Percentiles rank a stretch among this genome's conserved stretches.
phyloP scores from a whole-genome alignment of 2,329 filamentous ascomycete species.

The Fusarium verrucosum region DNA sequence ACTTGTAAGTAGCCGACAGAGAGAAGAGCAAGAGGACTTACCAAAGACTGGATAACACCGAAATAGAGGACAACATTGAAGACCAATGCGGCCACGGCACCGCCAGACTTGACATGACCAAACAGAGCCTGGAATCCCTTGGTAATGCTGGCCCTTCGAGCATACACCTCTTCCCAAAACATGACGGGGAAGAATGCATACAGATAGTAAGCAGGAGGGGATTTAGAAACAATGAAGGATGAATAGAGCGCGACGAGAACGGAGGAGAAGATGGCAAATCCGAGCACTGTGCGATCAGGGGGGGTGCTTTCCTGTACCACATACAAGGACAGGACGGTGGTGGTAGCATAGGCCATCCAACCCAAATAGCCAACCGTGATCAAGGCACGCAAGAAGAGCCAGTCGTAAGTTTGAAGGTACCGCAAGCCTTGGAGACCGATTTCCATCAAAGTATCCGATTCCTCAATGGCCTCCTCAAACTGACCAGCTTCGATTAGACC shows the following conservation, averaged over 20 bases:
- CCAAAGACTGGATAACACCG: slow-evolving; percentile 79
- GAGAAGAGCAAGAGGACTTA: slow-evolving; percentile 53
- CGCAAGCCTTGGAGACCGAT: slow-evolving; percentile 82
- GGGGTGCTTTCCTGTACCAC: slow-evolving; percentile 77
- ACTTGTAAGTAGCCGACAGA: slow-evolving; percentile 5
- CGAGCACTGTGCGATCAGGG: slow-evolving; percentile 68
- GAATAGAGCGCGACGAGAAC: slow-evolving; percentile 79
- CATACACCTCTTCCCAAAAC: slow-evolving; percentile 97
- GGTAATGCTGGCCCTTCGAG: slow-evolving; percentile 73
- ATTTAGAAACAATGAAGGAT: slow-evolving; percentile 80
- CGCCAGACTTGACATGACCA: slow-evolving; percentile 69
- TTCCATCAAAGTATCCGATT: slow-evolving; percentile 79
- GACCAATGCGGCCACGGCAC: slow-evolving; percentile 65
- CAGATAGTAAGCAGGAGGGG: slow-evolving; percentile 84
- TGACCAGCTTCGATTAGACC: slow-evolving; percentile 71
- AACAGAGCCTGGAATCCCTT: slow-evolving; percentile 76
- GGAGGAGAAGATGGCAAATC: slow-evolving; percentile 76
- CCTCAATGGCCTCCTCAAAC: slow-evolving; percentile 80
- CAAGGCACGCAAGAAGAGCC: slow-evolving; percentile 90
- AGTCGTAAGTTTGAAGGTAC: slow-evolving; percentile 98
- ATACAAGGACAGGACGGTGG: slow-evolving; percentile 87
- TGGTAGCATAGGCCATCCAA: slow-evolving; percentile 93
- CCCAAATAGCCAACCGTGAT: slow-evolving; percentile 92
- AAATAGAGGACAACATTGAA: slow-evolving; percentile 75
- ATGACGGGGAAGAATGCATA: slow-evolving; percentile 92